Conservation (phyloP, 257 asterid genomes). For the Nicotiana attenuata region DNA sequence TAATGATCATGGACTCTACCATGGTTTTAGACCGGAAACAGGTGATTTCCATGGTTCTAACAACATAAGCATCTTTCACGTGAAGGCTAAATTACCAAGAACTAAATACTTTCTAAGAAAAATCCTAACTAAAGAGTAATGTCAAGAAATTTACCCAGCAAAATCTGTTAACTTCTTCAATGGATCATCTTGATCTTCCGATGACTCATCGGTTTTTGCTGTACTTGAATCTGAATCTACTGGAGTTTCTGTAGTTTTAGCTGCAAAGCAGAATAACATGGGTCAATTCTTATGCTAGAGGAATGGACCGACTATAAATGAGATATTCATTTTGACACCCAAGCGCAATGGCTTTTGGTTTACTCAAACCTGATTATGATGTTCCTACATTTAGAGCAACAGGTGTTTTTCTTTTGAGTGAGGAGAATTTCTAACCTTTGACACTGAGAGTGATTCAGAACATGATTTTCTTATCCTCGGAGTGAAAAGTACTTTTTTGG, state of each 20-base stretch:
- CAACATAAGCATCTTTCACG: neutral
- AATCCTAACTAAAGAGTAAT: neutral
- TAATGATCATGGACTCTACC: neutral
- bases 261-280: constrained; percentile 33
- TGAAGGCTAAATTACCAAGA: neutral
- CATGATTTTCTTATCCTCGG: neutral
- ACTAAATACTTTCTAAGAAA: neutral
- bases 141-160: constrained; percentile 59
- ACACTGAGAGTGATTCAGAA: neutral
- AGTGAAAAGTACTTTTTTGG: neutral
- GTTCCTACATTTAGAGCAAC: neutral
- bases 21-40: neutral
- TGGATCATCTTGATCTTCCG: constrained; percentile 52
- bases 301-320: neutral
- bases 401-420: neutral
- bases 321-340: neutral
- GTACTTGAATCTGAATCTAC: constrained; percentile 28
- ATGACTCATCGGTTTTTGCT: constrained; percentile 34
- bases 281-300: neutral
- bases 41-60: neutral
- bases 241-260: constrained; percentile 40
- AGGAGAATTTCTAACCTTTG: neutral
- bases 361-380: neutral
- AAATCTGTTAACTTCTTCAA: constrained; percentile 75
- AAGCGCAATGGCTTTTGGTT: neutral